Evolutionary conservation across 768 basidiomycete genomes (phyloP).

Genomic region (Baorangia bicolor): DNA sequence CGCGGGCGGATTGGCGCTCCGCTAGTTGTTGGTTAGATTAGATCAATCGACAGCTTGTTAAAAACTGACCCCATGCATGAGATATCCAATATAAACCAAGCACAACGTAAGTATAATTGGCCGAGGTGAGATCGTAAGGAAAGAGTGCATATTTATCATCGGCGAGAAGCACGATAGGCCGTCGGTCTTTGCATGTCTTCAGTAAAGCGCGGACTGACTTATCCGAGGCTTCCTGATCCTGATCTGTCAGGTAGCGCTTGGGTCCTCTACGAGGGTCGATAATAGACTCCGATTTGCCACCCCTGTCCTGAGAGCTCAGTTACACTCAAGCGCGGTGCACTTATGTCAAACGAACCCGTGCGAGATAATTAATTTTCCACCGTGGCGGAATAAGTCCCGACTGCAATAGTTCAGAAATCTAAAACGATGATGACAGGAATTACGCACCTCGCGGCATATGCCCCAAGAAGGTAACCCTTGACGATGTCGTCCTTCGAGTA

Average conservation of each 20-base stretch:
- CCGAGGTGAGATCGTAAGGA: slow-evolving; percentile 60
- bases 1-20: slow-evolving; percentile 56
- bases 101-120: slow-evolving; percentile 51
- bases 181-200: slow-evolving; percentile 49
- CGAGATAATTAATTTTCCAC: slow-evolving; percentile 73
- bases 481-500: slow-evolving; percentile 60
- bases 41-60: neutral
- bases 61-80: slow-evolving; percentile 47
- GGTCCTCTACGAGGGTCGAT: slow-evolving; percentile 42
- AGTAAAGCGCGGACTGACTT: slow-evolving; percentile 70
- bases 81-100: slow-evolving; percentile 65
- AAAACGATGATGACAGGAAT: neutral
- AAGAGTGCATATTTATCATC: slow-evolving; percentile 75
- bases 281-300: slow-evolving; percentile 65
- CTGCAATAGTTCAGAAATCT: slow-evolving; percentile 37
- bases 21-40: slow-evolving; percentile 37
- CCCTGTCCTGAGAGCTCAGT: slow-evolving; percentile 39
- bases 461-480: slow-evolving; percentile 77
- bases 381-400: slow-evolving; percentile 64
- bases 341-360: slow-evolving; percentile 59
- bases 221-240: slow-evolving; percentile 67
- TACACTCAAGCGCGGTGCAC: neutral
- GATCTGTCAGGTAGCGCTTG: slow-evolving; percentile 42
- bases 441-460: slow-evolving; percentile 61
- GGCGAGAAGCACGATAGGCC: slow-evolving; percentile 67